Base-by-base conservation (phyloP, 169 alveolate genomes). In the Plasmodium fragile region DNA sequence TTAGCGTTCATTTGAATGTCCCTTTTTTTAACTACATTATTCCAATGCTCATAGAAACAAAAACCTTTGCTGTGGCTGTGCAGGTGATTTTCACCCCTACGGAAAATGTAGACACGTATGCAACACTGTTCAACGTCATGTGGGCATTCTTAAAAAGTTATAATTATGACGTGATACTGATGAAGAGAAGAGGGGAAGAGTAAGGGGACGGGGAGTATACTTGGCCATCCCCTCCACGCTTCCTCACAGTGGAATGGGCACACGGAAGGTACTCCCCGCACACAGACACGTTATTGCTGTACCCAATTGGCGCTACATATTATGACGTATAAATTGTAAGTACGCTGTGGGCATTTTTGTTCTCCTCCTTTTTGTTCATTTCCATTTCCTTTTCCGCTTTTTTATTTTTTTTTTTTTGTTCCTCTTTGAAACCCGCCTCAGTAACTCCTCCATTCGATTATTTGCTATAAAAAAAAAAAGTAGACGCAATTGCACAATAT, bases 11-110 rank as follows among this genome's bases (percentile, higher is more conserved):
- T 45, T 34, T 78, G 81, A 87, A 87, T 78, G 81, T 65, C 8
- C 80, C 89, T 5, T 87, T 87, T 77, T 87, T 87, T 87, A 87
- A 87, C 81, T 87, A 87, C 71, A 78, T 77, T 22, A 87, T 87
- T 53, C 93, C 93, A 7, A 53, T 87, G 87, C n/a, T 87, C n/a
- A 87, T 87, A 39, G 39, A 87, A 78, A 77, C 89, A 22, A 87
- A 87, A 78, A n/a, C 72, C 70, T 11, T 45, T 59, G 28, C 65
- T 30, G 36, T 84, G 16, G 93, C 84, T 18, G 83, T 87, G 10
- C 80, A 87, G 45, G 34, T 32, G 28, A 18, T 87, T 8, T 87
- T 77, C 22, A 59, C 45, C 81, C 25, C 71, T 18, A 25, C 11
- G 30, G 93, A 87, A 77, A 78, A 87, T 69, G 18, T 87, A 55